These are phyloP conservation scores for Pichia manshurica DNA, from an alignment of 805 yeast species.

Conservation along the genomic window DNA sequence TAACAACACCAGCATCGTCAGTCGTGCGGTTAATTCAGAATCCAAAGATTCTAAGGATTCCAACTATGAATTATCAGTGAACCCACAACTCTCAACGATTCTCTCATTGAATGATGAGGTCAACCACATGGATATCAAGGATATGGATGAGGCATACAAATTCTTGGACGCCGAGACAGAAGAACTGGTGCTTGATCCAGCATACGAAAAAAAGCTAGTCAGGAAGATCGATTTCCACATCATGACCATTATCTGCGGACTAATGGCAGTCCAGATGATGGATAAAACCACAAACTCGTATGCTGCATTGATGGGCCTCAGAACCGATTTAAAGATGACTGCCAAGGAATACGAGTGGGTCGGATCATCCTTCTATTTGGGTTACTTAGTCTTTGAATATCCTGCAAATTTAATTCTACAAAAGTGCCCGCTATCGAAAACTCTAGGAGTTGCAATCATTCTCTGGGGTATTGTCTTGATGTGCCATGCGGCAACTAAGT, in stretches of 20 bases:
- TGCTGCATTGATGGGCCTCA: constrained; percentile 43
- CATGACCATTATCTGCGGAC: constrained; percentile 27
- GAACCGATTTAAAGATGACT: constrained; percentile 33
- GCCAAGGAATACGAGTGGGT: constrained; percentile 47
- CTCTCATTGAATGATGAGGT: constrained; percentile 6
- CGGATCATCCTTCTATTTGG: constrained; percentile 33
- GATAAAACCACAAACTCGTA: constrained; percentile 41
- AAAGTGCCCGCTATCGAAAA: constrained; percentile 32
- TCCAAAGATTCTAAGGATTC: background rate
- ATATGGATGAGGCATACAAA: constrained; percentile 10
- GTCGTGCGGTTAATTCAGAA: background rate
- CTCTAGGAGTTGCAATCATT: constrained; percentile 33
- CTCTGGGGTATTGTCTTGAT: constrained; percentile 44
- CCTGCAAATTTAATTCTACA: constrained; percentile 40
- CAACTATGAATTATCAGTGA: background rate
- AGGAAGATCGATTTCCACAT: constrained; percentile 33
- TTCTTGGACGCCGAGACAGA: background rate
- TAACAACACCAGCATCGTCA: background rate
- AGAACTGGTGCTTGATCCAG: constrained; percentile 5
- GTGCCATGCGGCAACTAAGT: constrained; percentile 39
- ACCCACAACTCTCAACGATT: constrained; percentile 6
- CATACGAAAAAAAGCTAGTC: constrained; percentile 6
- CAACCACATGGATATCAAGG: constrained; percentile 4
- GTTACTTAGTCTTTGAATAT: constrained; percentile 41
- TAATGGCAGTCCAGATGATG: constrained; percentile 29